These are phyloP conservation scores for Sporothrix pallida DNA, from an alignment of 2,329 filamentous ascomycete genomes.

Conservation along the genomic window DNA sequence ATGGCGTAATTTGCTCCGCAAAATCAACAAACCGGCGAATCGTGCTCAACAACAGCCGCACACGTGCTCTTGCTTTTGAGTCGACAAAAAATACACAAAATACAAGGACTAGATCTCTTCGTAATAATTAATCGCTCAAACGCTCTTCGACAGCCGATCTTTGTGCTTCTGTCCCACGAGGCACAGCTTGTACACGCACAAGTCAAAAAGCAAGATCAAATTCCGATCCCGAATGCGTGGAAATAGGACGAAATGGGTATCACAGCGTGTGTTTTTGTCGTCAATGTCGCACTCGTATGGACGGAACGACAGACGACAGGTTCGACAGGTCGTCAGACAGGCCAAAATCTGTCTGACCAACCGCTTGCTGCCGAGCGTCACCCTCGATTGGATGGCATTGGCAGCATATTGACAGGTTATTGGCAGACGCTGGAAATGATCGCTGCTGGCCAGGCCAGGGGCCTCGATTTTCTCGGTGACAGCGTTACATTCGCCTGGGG, in stretches of 20 bases:
- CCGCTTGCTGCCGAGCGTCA: constrained; percentile 26
- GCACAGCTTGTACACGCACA: neutral
- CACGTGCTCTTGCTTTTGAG: neutral
- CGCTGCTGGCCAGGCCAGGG: neutral
- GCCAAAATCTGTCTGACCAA: constrained; percentile 3
- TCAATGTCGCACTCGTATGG: constrained; percentile 1
- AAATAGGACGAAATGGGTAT: constrained; percentile 14
- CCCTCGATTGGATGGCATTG: neutral
- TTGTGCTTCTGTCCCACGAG: neutral
- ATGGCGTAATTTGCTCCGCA: constrained; percentile 5
- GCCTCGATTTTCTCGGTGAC: constrained; percentile 4
- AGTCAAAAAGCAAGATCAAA: too few species aligned
- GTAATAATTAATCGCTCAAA: neutral
- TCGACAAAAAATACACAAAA: neutral
- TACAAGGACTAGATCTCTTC: neutral
- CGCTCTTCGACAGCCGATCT: neutral
- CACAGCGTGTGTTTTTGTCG: constrained; percentile 4
- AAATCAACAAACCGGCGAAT: neutral
- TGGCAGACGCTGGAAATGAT: neutral
- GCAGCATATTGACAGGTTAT: neutral
- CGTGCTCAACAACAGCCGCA: neutral
- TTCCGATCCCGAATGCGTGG: constrained; percentile 18
- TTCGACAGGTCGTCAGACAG: neutral
- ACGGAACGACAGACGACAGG: neutral
- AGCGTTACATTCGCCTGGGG: constrained; percentile 26